phyloP scores from a whole-genome alignment of 2,329 filamentous ascomycete species.

The Pestalotiopsis sp. region DNA sequence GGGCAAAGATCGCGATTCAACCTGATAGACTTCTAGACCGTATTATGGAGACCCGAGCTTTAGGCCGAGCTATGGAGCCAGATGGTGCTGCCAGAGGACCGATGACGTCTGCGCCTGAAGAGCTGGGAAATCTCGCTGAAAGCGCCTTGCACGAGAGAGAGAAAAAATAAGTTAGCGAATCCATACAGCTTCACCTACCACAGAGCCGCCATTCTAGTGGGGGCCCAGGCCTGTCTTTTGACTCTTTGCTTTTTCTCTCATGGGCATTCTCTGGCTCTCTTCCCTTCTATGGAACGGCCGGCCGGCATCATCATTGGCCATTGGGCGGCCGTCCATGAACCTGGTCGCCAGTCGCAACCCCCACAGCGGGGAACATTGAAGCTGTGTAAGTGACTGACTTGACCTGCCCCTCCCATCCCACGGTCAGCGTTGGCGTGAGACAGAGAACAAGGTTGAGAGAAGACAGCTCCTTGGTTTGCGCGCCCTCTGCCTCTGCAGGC shows the following conservation, averaged over 20 bases:
- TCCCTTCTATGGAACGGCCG: neutral
- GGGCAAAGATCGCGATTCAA: neutral
- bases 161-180: neutral
- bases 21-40: neutral
- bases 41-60: neutral
- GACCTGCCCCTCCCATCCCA: neutral
- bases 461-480: neutral
- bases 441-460: neutral
- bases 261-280: neutral
- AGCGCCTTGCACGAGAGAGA: neutral
- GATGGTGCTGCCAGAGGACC: conserved; percentile 10
- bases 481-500: neutral
- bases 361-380: conserved; percentile 22
- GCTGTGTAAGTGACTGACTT: neutral
- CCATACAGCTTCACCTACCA: neutral
- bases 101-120: conserved; percentile 2
- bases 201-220: conserved; percentile 8
- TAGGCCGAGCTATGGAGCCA: neutral
- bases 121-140: neutral
- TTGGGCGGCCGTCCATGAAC: conserved; percentile 24
- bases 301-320: conserved; percentile 17
- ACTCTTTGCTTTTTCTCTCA: neutral
- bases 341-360: neutral
- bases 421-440: too few relatives aligned
- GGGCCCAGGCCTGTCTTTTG: neutral